A percentile compares a stretch with the other conserved stretches of the same genome.
Conservation (phyloP, 1,284 basidiomycete species). For the Cutaneotrichosporon cyanovorans region DNA sequence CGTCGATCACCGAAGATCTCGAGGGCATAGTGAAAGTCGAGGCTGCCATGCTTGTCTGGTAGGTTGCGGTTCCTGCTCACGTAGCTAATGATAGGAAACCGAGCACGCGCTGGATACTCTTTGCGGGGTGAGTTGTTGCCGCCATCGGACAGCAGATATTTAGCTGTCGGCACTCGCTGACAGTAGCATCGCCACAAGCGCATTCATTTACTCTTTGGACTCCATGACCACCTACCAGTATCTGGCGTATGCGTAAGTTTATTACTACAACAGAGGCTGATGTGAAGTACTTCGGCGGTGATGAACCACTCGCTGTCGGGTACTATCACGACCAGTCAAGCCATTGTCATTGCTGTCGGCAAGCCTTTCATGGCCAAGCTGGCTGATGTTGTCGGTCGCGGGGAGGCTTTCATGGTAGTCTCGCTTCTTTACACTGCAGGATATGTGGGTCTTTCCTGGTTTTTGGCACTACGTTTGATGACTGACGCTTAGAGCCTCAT, state of each 20-base stretch:
- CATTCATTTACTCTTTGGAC: slow-evolving; percentile 70
- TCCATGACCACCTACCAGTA: slow-evolving; percentile 59
- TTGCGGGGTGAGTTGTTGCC: slow-evolving; percentile 46
- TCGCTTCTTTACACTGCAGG: slow-evolving; percentile 34
- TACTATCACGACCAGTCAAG: slow-evolving; percentile 53
- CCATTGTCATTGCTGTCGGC: slow-evolving; percentile 55
- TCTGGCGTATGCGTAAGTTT: slow-evolving; percentile 52
- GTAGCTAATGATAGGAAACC: slow-evolving; percentile 12
- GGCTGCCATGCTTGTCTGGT: slow-evolving; percentile 37
- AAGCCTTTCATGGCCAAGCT: slow-evolving; percentile 76
- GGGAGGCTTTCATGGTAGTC: slow-evolving; percentile 52
- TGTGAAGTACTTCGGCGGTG: slow-evolving; percentile 48
- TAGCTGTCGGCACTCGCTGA: background rate
- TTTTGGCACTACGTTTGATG: too few relatives aligned
- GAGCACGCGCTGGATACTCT: slow-evolving; percentile 54
- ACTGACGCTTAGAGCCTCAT: slow-evolving; percentile 15
- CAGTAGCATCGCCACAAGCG: slow-evolving; percentile 54
- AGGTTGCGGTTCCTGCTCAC: background rate
- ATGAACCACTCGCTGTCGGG: slow-evolving; percentile 54
- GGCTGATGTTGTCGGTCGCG: slow-evolving; percentile 57
- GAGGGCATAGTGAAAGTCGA: slow-evolving; percentile 34
- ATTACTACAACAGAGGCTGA: background rate
- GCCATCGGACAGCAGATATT: background rate
- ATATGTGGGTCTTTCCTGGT: too few relatives aligned
- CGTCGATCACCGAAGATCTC: background rate